Percentiles rank a stretch among this genome's conserved stretches.
phyloP scores from a whole-genome alignment of 305 asterid species.

The Euphrasia arctica region DNA sequence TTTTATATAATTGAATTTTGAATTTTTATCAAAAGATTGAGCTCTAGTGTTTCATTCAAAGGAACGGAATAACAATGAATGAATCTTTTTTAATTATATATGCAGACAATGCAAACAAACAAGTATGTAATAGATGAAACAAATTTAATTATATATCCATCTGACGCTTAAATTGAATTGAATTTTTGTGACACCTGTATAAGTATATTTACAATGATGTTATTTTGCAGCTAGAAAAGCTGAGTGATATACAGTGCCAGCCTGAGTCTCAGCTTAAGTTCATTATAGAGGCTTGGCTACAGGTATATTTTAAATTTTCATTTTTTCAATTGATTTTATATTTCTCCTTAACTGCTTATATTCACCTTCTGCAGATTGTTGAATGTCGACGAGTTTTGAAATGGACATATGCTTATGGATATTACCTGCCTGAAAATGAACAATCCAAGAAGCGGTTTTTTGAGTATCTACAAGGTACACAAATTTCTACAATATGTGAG shows the following conservation, averaged over 20 bases:
- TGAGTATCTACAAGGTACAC: slow-evolving; percentile 84
- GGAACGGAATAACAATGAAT: neutral
- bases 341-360: slow-evolving; percentile 23
- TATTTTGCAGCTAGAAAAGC: slow-evolving; percentile 78
- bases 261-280: slow-evolving; percentile 96
- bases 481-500: slow-evolving; percentile 21
- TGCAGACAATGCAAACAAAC: neutral
- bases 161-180: slow-evolving; percentile 13
- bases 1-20: neutral
- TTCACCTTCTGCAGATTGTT: slow-evolving; percentile 59
- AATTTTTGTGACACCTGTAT: slow-evolving; percentile 17
- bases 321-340: slow-evolving; percentile 13
- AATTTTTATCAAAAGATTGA: neutral
- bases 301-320: slow-evolving; percentile 42
- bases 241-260: slow-evolving; percentile 80
- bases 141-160: slow-evolving; percentile 5
- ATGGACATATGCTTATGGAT: slow-evolving; percentile 97
- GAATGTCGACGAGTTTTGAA: slow-evolving; percentile 92
- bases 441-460: slow-evolving; percentile 79
- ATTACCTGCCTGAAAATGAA: slow-evolving; percentile 74
- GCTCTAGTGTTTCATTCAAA: neutral
- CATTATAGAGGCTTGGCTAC: slow-evolving; percentile 93
- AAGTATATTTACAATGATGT: slow-evolving; percentile 23
- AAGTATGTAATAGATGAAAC: slow-evolving; percentile 8
- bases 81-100: neutral